phyloP scores from a whole-genome alignment of 208 protist species.

The Dictyostelium gargantuum region DNA sequence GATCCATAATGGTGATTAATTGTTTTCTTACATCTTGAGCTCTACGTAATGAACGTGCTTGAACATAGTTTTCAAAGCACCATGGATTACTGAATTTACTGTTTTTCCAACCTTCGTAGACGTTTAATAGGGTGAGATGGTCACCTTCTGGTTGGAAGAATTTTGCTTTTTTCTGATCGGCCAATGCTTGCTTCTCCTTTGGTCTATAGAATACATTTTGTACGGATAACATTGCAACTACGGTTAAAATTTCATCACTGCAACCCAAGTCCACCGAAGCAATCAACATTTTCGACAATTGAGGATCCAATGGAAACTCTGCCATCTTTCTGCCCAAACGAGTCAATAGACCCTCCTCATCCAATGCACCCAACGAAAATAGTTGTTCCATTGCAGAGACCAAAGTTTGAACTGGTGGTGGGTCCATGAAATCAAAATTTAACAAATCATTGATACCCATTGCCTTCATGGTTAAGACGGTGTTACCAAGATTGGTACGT shows the following conservation, averaged over 20 bases:
- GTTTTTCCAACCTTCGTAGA: constrained; percentile 91
- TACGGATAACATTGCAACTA: constrained; percentile 95
- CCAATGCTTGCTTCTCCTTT: constrained; percentile 90
- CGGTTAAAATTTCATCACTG: constrained; percentile 92
- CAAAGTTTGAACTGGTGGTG: constrained; percentile 90
- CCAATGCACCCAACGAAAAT: constrained; percentile 95
- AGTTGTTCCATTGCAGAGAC: constrained; percentile 95
- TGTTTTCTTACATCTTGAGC: constrained; percentile 97
- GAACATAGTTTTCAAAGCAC: constrained; percentile 98
- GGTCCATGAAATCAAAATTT: constrained; percentile 97
- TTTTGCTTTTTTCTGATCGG: constrained; percentile 95
- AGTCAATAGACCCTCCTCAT: constrained; percentile 96
- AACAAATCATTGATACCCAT: constrained; percentile 97
- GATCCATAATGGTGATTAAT: constrained; percentile 93
- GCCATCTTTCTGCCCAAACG: constrained; percentile 94
- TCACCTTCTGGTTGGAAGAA: constrained; percentile 97
- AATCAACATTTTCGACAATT: constrained; percentile 96
- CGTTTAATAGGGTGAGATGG: constrained; percentile 96
- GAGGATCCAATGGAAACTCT: constrained; percentile 98
- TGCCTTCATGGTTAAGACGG: constrained; percentile 96
- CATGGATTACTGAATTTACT: constrained; percentile 92
- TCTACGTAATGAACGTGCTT: constrained; percentile 94
- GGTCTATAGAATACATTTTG: constrained; percentile 90
- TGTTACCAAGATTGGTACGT: constrained; percentile 94
- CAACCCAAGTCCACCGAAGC: constrained; percentile 93